Evolutionary conservation across 192 early-diverging fungal genomes (phyloP), one percentile per base, ranked within the genome.

Genomic region (Lobosporangium transversale): DNA sequence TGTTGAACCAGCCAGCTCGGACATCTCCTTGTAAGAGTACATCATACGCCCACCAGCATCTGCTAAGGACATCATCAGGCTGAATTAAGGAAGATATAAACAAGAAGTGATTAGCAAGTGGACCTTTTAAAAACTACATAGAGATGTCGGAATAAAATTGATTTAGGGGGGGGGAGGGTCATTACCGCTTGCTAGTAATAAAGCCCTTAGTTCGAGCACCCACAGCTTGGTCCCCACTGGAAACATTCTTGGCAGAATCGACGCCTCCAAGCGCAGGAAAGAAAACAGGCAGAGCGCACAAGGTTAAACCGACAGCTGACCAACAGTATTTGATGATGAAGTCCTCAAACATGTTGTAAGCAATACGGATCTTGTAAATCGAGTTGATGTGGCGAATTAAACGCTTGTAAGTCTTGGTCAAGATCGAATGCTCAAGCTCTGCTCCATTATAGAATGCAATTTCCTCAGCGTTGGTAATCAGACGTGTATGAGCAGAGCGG

Each of bases 271-370:
- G 83, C 1, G 83, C 83, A 24, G 86, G 86, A 60, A 91, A 86
- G 70, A 98, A 97, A 43, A 97, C 94, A 2, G 97, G 97, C 53
- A 97, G 82, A 43, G 91, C 87, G 58, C 93, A 91, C 55, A 92
- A 87, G 42, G 92, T 75, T 45, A 95, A 85, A 21, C 97, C 97
- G 58, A 94, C 85, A 35, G 97, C 95, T 35, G 91, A 91, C 97
- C 97, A 98, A 8, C 84, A 89, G 82, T 98, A 98, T 80, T 98
- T 98, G 82, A 98, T 94, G 24, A 98, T 84, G 83, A 97, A 96
- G 69, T 98, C 97, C 78, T 85, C 87, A 71, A 97, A 87, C 95
- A 99, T 97, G 50, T 92, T 89, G 84, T 98, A 94, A 43, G 91
- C 90, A 44, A 99, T 94, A 47, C 95, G 88, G 52, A 92, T 89